Evolutionary conservation across 2,329 filamentous ascomycete species (phyloP), one percentile per base, ranked within the genome.

Genomic region (Aspergillus flavus): DNA sequence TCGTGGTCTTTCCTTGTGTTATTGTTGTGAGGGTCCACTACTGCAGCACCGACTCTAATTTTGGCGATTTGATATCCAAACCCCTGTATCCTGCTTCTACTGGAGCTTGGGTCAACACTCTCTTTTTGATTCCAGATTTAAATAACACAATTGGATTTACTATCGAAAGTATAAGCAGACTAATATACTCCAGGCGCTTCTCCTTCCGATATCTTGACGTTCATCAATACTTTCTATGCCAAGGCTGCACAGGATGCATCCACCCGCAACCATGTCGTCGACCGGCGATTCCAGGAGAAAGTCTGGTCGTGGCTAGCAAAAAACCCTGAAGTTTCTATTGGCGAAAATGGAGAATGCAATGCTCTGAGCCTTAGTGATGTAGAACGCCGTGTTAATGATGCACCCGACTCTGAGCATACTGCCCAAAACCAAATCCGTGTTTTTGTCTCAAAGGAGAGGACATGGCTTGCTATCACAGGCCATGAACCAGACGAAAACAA

Each of bases 381-480:
- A 28, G 78, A 82, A 66, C 67, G 59, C 62, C 59, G 61, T 57
- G 60, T n/a, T 14, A 39, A 61, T 32, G 55, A 59, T 23, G 57
- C 66, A 53, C 6, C 54, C 21, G 10, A 21, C 11, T 26, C 57
- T 16, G 36, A 39, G 21, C 16, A 26, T 2, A 28, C 56, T 12
- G n/a, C 41, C 26, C 39, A 59, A 52, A 23, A 26, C 58, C 61
- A 41, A 2, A 41, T 72, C 45, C 79, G 80, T 41, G 74, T 87
- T 9, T 83, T 78, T 69, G 83, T 86, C 9, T 86, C 82, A 7
- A 79, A 84, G 66, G 82, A 86, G 58, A 80, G 85, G 41, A 83
- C 84, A 30, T 90, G 87, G 86, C 79, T 83, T 61, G 85, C 86
- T 10, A 76, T 89, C 57, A 81, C 87, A 14, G 87, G 87, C 1